phyloP scores from a whole-genome alignment of 2,329 filamentous ascomycete species.

The Aureobasidium uvarum region DNA sequence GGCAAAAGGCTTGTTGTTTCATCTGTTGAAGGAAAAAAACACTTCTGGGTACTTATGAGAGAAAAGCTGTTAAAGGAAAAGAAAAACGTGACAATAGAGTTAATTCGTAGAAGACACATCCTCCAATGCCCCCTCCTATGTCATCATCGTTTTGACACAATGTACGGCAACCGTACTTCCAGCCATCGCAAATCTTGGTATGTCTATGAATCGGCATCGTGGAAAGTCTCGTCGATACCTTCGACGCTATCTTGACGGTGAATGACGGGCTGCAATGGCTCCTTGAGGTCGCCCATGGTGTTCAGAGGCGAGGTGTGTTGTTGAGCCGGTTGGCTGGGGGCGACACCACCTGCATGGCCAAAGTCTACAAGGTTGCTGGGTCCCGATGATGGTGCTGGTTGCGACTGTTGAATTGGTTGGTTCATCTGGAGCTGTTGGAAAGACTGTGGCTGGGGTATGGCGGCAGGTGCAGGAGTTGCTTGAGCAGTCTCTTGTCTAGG shows the following conservation, averaged over 20 bases:
- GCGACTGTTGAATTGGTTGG: background rate
- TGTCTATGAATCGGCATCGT: conserved; percentile 44
- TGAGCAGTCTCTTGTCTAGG: background rate
- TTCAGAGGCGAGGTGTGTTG: conserved; percentile 13
- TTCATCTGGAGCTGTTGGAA: background rate
- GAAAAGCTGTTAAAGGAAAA: background rate
- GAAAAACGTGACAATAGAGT: background rate
- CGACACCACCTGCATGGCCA: conserved; percentile 43
- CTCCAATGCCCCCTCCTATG: background rate
- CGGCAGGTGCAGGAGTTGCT: conserved; percentile 46
- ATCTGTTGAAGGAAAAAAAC: conserved; percentile 10
- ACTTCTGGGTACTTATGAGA: conserved; percentile 7
- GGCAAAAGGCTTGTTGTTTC: background rate
- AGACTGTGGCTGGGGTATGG: background rate
- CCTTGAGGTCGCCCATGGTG: conserved; percentile 26
- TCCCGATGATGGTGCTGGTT: background rate
- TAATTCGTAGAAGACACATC: background rate
- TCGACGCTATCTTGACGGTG: conserved; percentile 45
- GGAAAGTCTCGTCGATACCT: conserved; percentile 48
- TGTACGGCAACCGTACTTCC: background rate
- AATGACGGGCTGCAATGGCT: conserved; percentile 30
- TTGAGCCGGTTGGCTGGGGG: conserved; percentile 27
- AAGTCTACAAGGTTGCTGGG: conserved; percentile 28
- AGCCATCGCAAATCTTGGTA: background rate
- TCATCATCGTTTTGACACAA: background rate